Conservation (phyloP, 352 stramenopile species). For the Globisporangium parvum region DNA sequence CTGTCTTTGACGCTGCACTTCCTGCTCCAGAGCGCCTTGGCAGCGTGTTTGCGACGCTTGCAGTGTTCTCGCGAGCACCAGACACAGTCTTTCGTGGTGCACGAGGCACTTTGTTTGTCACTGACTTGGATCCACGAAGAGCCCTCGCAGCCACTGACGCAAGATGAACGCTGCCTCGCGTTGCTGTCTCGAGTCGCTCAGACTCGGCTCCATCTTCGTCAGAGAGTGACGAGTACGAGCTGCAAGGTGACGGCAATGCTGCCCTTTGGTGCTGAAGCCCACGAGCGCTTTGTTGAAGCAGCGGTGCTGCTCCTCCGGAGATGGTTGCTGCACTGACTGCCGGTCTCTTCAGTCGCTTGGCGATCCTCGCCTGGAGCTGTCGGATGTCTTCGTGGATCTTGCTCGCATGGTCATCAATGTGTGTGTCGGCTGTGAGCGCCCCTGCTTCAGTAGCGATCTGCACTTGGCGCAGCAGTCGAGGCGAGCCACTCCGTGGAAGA, state of each 20-base stretch:
- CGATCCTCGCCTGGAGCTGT: constrained; percentile 57
- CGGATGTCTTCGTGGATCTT: constrained; percentile 74
- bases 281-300: not conserved
- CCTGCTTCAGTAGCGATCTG: too few species aligned
- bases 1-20: not conserved
- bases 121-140: not conserved
- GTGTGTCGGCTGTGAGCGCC: not conserved
- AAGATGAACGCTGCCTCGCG: not conserved
- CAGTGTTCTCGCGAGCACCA: constrained; percentile 3
- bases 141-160: not conserved
- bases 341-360: constrained; percentile 46
- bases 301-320: not conserved
- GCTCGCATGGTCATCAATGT: constrained; percentile 50
- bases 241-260: constrained; percentile 15
- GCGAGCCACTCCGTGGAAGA: not conserved
- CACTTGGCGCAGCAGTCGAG: not conserved
- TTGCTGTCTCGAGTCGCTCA: not conserved
- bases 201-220: constrained; percentile 14
- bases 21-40: not conserved
- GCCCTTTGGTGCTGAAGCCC: not conserved
- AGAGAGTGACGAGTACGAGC: constrained; percentile 28
- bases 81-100: not conserved
- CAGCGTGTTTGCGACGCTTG: constrained; percentile 2
- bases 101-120: not conserved
- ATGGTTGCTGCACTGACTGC: constrained; percentile 1